These are phyloP conservation scores for Calocera cornea DNA, from an alignment of 768 basidiomycete genomes.

Conservation along the genomic window DNA sequence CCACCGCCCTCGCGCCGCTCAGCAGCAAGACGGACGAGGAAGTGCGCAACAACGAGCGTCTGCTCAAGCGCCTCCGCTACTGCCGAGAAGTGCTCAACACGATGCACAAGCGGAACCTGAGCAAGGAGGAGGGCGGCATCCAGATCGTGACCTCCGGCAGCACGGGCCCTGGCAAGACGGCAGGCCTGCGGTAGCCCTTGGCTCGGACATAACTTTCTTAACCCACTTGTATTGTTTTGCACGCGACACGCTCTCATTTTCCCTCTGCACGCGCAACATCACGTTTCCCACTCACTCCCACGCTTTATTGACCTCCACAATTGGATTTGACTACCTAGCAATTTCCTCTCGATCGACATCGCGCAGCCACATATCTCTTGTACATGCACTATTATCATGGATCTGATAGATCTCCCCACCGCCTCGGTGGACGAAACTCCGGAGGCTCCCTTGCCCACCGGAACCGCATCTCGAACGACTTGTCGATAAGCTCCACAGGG, in stretches of 20 bases:
- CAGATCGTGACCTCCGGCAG: background rate
- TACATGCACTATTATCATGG: constrained; percentile 2
- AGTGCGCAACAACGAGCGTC: constrained; percentile 45
- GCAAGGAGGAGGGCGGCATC: background rate
- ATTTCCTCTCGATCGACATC: background rate
- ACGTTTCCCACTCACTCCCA: background rate
- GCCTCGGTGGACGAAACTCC: background rate
- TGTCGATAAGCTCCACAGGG: too few relatives aligned
- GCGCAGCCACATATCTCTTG: constrained; percentile 1
- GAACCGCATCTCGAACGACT: too few relatives aligned
- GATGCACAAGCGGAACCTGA: background rate
- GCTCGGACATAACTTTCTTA: background rate
- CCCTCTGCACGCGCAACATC: background rate
- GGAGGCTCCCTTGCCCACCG: background rate
- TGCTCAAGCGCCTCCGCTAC: constrained; percentile 72
- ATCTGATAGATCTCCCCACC: background rate
- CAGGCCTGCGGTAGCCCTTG: background rate
- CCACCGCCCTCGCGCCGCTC: constrained; percentile 31
- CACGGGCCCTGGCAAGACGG: background rate
- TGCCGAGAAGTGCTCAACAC: constrained; percentile 60
- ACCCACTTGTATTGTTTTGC: background rate
- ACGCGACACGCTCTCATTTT: background rate
- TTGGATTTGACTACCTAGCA: constrained; percentile 1
- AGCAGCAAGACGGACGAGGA: constrained; percentile 36
- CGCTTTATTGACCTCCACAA: background rate